Evolutionary conservation across 116 monocot species (phyloP), one percentile per base, ranked within the genome.

Genomic region (Cymodocea nodosa): DNA sequence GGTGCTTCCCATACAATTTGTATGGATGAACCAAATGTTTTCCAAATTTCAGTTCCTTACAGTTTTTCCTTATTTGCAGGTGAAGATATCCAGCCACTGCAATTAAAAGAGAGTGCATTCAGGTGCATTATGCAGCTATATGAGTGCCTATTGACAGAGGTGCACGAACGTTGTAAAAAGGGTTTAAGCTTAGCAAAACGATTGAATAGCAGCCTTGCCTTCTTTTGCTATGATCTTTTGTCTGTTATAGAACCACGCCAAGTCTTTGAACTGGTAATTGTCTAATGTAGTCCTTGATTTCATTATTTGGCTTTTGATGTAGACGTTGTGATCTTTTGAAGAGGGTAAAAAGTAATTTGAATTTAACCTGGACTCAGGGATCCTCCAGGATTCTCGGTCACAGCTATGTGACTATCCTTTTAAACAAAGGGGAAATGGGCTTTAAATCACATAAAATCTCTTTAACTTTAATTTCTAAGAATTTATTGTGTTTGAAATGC

Each of bases 121-220:
- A 84, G 92, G 68, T 98, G 98, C 69, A 86, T 98, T 54, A 86
- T 84, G 63, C 98, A 98, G 72, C 76, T 98, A 22, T 98, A 84
- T 82, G 98, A 98, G 78, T 98, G 98, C 68, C 89, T 98, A 62
- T 60, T 98, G 61, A 89, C 98, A 20, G 98, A 98, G 79, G 98
- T 98, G 63, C 92, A 92, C 74, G 98, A 98, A 51, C 85, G 98
- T 52, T 98, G 98, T 79, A 98, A 98, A 71, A 98, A 92, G 74
- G 98, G 98, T 62, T 84, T 92, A 68, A 86, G 83, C 73, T 86
- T 98, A 56, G 98, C 98, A 68, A 98, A 98, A 24, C 86, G 79
- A 34, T 68, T 98, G 40, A 98, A 98, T 70, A 92, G 92, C 74
- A 89, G 90, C 66, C 81, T 98, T 62, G 92, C 92, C 22, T 98